Base-by-base conservation (phyloP, 345 rosid species). In the Bruguiera gymnorhiza region DNA sequence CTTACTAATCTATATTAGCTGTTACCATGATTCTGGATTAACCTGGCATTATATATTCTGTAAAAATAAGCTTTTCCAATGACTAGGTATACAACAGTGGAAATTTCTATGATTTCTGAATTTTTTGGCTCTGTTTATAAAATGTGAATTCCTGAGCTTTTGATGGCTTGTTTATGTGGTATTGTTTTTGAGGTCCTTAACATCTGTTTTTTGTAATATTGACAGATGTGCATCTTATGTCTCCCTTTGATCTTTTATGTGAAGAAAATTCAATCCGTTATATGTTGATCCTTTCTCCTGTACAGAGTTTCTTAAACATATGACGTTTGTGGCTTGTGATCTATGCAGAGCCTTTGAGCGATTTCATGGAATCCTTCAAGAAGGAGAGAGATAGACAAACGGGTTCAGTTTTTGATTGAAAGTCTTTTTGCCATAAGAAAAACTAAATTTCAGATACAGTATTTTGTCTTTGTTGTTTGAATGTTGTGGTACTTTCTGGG, bases 331-430 rank as follows among this genome's bases (percentile, higher is more conserved):
- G 18, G n/a, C 53, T 67, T 70, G 56, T 77, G 57, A 51, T 70
- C 59, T 66, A 29, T 79, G 18, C 86, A 89, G 98, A 55, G 89
- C 89, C 62, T 91, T 94, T 86, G 97, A 94, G 78, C 82, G 97
- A 55, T 91, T 94, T 74, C 96, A 92, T 64, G 97, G 96, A 51
- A 91, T 94, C 66, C 88, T 91, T 70, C 97, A 88, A 70, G 98
- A 94, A 81, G 98, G 97, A 79, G 97, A 32, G 6, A 94, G 82
- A 94, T 91, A 23, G 97, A 90, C 73, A 89, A 90, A 78, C 82
- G 97, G n/a, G 99, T 95, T 63, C 98, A 92, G 58, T 95, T 83
- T 76, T 73, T 95, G 81, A 92, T 92, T 62, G 98, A 95, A 86
- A 90, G 92, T 36, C 84, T 92, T 46, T 90, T 87, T 84, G 97